Evolutionary conservation across 495 filamentous ascomycete species (phyloP), one percentile per base, ranked within the genome.

Genomic region (Tetracladium setigerum): DNA sequence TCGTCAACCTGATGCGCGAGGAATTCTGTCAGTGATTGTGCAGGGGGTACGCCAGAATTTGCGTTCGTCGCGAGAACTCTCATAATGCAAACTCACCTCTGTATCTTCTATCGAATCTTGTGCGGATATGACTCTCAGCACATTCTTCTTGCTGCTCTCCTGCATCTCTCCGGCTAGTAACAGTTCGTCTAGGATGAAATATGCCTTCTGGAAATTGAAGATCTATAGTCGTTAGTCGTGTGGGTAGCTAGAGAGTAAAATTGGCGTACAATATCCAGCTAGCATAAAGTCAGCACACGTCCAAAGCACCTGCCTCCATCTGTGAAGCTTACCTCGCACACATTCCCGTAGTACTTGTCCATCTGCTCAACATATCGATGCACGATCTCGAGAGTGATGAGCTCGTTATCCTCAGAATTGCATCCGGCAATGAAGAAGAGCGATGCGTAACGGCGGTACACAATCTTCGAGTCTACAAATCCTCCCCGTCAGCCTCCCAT

Each of bases 331-430:
- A 58, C 41, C 48, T 99, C 94, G 79, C 92, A 99, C 48, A 99
- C 92, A 68, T 99, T 99, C 65, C 92, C 92, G 63, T 99, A 99
- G 74, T 97, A 99, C 65, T 97, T 99, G 76, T 99, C 92, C 92
- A 97, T 99, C 70, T 97, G 92, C 66, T 99, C 92, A 41, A 97
- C 92, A 65, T 96, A 97, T 56, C 92, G 87, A 68, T 99, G 92
- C 40, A 99, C 91, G 62, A 97, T 88, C 65, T 99, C 92, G 54
- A 99, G 84, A 30, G 87, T 95, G 64, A 97, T 95, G 66, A 99
- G 72, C 62, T 99, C 92, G 71, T 99, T 99, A 61, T 97, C 92
- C 43, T 84, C 87, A 13, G 89, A 86, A 27, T 86, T 81, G 70
- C 90, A 95, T 49, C 94, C 92, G 62, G 94, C 90, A 63, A 99